Evolutionary conservation across 2,329 filamentous ascomycete species (phyloP), one percentile per base, ranked within the genome.

Genomic region (Ophiostoma quercus): DNA sequence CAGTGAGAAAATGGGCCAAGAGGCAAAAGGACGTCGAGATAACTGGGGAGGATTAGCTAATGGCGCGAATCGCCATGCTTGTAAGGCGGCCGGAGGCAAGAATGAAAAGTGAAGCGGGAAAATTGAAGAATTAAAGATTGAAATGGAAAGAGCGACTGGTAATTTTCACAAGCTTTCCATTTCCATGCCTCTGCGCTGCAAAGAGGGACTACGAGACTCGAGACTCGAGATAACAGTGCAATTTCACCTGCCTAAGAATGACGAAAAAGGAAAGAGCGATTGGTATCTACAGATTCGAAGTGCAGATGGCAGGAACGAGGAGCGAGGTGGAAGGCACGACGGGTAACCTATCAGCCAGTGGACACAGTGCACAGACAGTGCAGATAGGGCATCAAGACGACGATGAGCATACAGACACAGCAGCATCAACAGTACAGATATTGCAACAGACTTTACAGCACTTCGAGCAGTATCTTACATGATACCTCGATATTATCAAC

Each of bases 261-360:
- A 57, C 51, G 51, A 57, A 57, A 57, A 57, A 57, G 51, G 51
- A 57, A 29, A 57, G 51, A 25, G 51, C n/a, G 22, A 57, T 22
- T 25, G 43, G 43, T 47, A 47, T n/a, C 43, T 47, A 6, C 2
- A 47, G 43, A 47, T n/a, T 47, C 16, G 43, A 4, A 47, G 43
- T 19, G 7, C 3, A 16, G 16, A 47, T 47, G 43, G 43, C 43
- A 57, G 51, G 51, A 57, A 57, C 51, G 51, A 57, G 51, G 51
- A 57, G 8, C 51, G 51, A 57, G n/a, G 51, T 11, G 51, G 51
- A 57, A 57, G 51, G 51, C 51, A 16, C 51, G 22, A 57, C 51
- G 51, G 22, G 43, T 19, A 47, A 47, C 43, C 43, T 47, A 47
- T 47, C 51, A 57, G 51, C 8, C 16, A 57, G 51, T 57, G 51